Percentiles rank a stretch among this genome's conserved stretches.
These are phyloP conservation scores for Moesziomyces antarcticus DNA, from an alignment of 1,284 basidiomycete genomes.

Conservation along the genomic window DNA sequence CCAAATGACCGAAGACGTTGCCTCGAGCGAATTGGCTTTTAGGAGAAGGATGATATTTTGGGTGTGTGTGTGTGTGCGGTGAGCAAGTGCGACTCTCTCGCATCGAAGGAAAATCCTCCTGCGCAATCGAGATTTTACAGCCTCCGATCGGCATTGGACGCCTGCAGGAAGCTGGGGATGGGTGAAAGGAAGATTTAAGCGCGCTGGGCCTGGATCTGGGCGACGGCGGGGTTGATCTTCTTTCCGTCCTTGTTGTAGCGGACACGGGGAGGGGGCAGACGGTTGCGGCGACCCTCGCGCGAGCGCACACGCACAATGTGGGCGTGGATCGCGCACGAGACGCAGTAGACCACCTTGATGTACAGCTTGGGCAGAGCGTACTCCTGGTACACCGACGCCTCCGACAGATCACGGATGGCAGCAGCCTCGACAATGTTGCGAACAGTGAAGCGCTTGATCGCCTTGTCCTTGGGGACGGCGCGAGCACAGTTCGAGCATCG, in stretches of 20 bases:
- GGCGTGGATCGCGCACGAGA: conserved; percentile 99
- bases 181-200: conserved; percentile 16
- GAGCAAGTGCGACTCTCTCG: no score
- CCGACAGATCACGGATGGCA: conserved; percentile 95
- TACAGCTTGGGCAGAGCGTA: conserved; percentile 98
- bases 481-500: conserved; percentile 97
- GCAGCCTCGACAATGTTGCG: conserved; percentile 99
- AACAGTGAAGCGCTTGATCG: conserved; percentile 99
- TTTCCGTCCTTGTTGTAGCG: conserved; percentile 96
- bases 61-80: no score
- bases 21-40: no score
- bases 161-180: no score
- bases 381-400: conserved; percentile 94
- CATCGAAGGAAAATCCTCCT: no score
- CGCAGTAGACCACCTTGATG: conserved; percentile 99
- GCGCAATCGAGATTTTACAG: no score
- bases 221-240: conserved; percentile 70
- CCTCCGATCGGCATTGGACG: no score
- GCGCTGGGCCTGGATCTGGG: conserved; percentile 50
- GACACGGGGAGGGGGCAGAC: conserved; percentile 85
- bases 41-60: no score
- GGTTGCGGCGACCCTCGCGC: conserved; percentile 65
- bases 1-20: no score
- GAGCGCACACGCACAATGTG: conserved; percentile 73
- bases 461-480: conserved; percentile 78